These are phyloP conservation scores for Eustoma russellianum DNA, from an alignment of 257 asterid species.

Conservation along the genomic window DNA sequence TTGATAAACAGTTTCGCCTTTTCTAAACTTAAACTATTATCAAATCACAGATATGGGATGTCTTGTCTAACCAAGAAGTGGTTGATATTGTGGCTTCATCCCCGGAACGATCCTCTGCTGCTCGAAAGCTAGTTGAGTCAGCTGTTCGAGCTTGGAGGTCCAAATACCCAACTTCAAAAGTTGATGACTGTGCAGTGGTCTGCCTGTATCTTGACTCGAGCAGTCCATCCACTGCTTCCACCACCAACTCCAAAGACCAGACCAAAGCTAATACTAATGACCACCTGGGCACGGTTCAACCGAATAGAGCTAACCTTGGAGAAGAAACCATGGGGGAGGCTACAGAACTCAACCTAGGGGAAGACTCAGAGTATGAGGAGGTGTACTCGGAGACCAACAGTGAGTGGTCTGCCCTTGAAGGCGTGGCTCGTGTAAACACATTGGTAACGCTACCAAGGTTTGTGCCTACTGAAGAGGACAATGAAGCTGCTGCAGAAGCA, in stretches of 20 bases:
- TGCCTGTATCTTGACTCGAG: slow-evolving; percentile 68
- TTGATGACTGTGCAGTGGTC: slow-evolving; percentile 73
- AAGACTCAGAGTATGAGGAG: slow-evolving; percentile 31
- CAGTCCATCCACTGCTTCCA: slow-evolving; percentile 20
- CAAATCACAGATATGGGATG: slow-evolving; percentile 69
- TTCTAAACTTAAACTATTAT: not conserved
- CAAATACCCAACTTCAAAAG: slow-evolving; percentile 75
- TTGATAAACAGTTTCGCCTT: not conserved
- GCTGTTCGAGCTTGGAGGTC: slow-evolving; percentile 69
- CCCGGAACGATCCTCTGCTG: slow-evolving; percentile 45
- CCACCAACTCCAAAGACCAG: slow-evolving; percentile 28
- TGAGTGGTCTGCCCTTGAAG: slow-evolving; percentile 74
- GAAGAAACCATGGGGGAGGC: slow-evolving; percentile 27
- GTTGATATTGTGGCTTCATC: slow-evolving; percentile 50
- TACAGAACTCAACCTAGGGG: slow-evolving; percentile 18
- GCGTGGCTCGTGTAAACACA: slow-evolving; percentile 68
- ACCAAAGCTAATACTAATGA: slow-evolving; percentile 12
- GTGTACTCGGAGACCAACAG: slow-evolving; percentile 21
- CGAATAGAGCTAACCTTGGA: slow-evolving; percentile 2
- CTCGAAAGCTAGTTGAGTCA: slow-evolving; percentile 50
- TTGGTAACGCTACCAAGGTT: slow-evolving; percentile 66
- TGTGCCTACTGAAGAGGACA: slow-evolving; percentile 41
- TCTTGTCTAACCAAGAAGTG: slow-evolving; percentile 75
- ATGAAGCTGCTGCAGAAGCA: slow-evolving; percentile 27
- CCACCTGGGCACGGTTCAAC: slow-evolving; percentile 25